Conservation (phyloP, 1,284 basidiomycete species). For the Phellopilus nigrolimitatus region DNA sequence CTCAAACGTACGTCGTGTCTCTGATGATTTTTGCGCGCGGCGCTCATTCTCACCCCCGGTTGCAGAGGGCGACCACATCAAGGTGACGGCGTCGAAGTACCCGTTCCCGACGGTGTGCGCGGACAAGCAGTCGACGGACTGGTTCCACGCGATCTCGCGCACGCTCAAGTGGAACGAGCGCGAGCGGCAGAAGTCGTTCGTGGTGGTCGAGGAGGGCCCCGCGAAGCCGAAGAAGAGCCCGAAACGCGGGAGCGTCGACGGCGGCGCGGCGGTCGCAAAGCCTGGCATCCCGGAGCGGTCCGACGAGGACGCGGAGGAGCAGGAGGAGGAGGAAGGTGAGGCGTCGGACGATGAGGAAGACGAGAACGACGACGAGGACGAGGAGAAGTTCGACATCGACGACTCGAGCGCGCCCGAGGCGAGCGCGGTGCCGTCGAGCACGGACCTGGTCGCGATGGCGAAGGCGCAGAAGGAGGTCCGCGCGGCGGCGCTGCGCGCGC, state of each 20-base stretch:
- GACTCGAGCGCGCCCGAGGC: constrained; percentile 64
- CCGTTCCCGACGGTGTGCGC: constrained; percentile 99
- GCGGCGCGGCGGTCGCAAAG: constrained; percentile 11
- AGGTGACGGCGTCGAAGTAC: constrained; percentile 95
- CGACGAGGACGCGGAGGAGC: constrained; percentile 33
- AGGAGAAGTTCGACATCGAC: constrained; percentile 87
- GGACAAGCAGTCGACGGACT: constrained; percentile 95
- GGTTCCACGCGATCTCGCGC: constrained; percentile 96
- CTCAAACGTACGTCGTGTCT: constrained; percentile 70
- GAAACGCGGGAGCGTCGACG: constrained; percentile 23
- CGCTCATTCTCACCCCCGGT: neutral
- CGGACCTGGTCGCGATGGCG: constrained; percentile 21
- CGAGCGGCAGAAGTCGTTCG: constrained; percentile 94
- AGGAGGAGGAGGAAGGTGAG: constrained; percentile 45
- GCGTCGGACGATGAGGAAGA: constrained; percentile 45
- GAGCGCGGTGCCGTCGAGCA: constrained; percentile 28
- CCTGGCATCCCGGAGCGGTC: constrained; percentile 17
- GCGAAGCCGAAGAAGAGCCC: constrained; percentile 36
- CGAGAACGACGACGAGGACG: constrained; percentile 48
- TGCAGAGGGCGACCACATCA: constrained; percentile 98
- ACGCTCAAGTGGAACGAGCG: constrained; percentile 98
- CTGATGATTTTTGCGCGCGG: constrained; percentile 1
- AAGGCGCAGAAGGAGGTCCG: constrained; percentile 31
- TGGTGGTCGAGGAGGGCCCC: constrained; percentile 89
- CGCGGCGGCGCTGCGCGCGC: constrained; percentile 28